These are phyloP conservation scores for Cercospora nicotianae DNA, from an alignment of 2,329 filamentous ascomycete genomes.

Conservation along the genomic window DNA sequence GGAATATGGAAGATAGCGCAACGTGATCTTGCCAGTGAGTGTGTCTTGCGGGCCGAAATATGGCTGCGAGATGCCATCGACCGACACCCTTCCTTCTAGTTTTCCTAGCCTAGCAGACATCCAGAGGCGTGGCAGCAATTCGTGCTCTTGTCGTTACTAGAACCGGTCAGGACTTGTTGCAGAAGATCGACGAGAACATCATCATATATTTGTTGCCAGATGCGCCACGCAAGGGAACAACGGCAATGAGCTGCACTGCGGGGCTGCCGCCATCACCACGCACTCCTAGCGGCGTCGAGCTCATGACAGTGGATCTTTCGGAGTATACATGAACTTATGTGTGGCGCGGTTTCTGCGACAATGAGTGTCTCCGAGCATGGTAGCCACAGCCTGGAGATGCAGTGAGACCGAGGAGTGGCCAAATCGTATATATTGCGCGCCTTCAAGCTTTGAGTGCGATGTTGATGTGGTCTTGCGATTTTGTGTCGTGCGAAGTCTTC, in stretches of 20 bases:
- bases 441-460: not conserved
- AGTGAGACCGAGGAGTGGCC: not conserved
- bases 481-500: not conserved
- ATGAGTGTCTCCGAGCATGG: not conserved
- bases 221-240: not conserved
- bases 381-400: not conserved
- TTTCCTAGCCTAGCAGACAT: conserved; percentile 20
- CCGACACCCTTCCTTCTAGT: conserved; percentile 14
- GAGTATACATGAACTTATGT: not conserved
- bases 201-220: not conserved
- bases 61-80: conserved; percentile 12
- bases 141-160: not conserved
- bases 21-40: conserved; percentile 18
- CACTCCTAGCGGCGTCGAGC: not conserved
- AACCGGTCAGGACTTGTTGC: not conserved
- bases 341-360: not conserved
- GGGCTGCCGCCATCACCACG: not conserved
- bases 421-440: not conserved
- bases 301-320: not conserved
- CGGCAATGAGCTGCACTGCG: not conserved
- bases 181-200: not conserved
- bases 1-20: conserved; percentile 18
- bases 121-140: not conserved
- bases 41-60: conserved; percentile 22
- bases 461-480: not conserved